Base-by-base conservation (phyloP, 352 stramenopile species). In the Saprolegnia parasitica region DNA sequence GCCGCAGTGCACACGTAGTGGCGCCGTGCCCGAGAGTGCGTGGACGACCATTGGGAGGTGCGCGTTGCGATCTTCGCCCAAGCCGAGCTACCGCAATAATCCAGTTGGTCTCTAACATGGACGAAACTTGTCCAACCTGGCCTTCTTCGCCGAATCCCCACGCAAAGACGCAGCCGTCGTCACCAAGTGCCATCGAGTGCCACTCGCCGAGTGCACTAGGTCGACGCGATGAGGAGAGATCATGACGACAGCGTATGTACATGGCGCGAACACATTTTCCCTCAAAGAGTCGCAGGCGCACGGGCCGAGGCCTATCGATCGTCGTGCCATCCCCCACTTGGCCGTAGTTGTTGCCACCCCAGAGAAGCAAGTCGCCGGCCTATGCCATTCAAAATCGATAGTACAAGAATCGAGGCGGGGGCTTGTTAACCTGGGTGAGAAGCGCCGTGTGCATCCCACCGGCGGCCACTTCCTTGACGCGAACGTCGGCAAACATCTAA, bases 131-230 rank as follows among this genome's bases (percentile, higher is more conserved):
- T 11, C 21, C 2, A 15, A 91, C 76, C 35, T 89, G 81, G 0
- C 83, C 81, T 77, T 91, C 83, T 71, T 91, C 83, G 15, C 81
- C 83, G 49, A 91, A 91, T 0, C 83, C 83, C 83, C 83, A 91
- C 0, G 81, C 71, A 46, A 80, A 91, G 52, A 91, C 65, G 0
- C 72, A 76, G 5, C 76, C 79, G 26, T 83, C 76, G 49, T 81
- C 76, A 55, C 78, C 85, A 4, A 91, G 64, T n/a, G 78, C 80
- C 72, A 86, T 80, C 40, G 81, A 91, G 67, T 91, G 81, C 83
- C 81, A 89, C 71, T 91, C 81, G 5, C 81, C 81, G 57, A 89
- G 81, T 20, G 81, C 73, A 61, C 56, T 87, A 79, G 5, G n/a
- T n/a, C n/a, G n/a, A n/a, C n/a, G n/a, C n/a, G n/a, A n/a, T n/a